Base-by-base conservation (phyloP, 1,284 basidiomycete genomes). In the Sanghuangporus baumii region DNA sequence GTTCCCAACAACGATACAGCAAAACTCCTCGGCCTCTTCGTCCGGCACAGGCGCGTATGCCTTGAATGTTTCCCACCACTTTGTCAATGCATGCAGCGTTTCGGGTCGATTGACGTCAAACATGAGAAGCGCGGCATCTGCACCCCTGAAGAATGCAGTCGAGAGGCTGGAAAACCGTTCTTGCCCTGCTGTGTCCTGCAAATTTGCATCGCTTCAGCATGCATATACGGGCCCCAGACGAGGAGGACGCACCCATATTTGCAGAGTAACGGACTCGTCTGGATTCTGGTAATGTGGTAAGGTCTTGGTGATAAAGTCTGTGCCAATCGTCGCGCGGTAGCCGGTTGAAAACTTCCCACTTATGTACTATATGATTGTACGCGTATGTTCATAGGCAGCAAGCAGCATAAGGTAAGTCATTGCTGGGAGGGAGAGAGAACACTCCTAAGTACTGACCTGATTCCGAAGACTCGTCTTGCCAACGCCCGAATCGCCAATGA, bases 151-250 rank as follows among this genome's bases (percentile, higher is more conserved):
- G 75, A 93, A 93, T 0, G 91, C 89, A 0, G 82, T 79, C 0
- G 90, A 90, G 20, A 94, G 79, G 50, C 82, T 85, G 0, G 89
- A 90, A 75, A 93, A 93, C 8, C 91, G 83, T 70, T 94, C 91
- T 71, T 94, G 91, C 1, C 91, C 67, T 38, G 65, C 34, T 34
- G 66, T 55, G 51, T 65, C 43, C 61, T 60, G 61, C 46, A 36
- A 48, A 57, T 1, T 46, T 2, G 16, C 14, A 1, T 16, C 16
- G 16, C 16, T 59, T 36, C 61, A 9, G 41, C 38, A 40, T 56
- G 16, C 16, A 61, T 61, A 55, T 59, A 23, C 60, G 0, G 46
- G 14, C 63, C 60, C 16, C 59, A 66, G 65, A 79, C 77, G 26
- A 31, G 26, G 26, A 31, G 26, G 67, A 79, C 78, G 67, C 68